These are phyloP conservation scores for Candida jianshihensis DNA, from an alignment of 805 yeast species.

Conservation along the genomic window DNA sequence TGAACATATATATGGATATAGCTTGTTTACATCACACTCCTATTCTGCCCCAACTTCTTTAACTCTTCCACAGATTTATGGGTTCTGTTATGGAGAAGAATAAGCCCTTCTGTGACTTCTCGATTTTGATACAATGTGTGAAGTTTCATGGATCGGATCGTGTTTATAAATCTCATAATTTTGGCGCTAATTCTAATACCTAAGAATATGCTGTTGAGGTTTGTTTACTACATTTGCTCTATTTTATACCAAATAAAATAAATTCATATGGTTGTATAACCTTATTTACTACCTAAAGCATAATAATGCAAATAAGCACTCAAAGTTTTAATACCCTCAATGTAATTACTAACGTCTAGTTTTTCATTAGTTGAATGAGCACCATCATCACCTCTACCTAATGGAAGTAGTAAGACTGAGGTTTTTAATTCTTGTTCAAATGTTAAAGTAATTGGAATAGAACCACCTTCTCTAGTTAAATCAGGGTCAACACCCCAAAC, in stretches of 20 bases:
- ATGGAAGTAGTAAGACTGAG: conserved; percentile 83
- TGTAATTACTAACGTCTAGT: conserved; percentile 79
- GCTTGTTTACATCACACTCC: conserved; percentile 33
- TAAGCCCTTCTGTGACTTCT: conserved; percentile 36
- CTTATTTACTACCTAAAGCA: conserved; percentile 30
- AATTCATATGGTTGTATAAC: too few relatives aligned
- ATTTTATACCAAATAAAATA: too few relatives aligned
- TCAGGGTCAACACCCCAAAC: conserved; percentile 97
- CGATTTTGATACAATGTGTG: conserved; percentile 43
- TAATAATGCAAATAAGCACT: conserved; percentile 91
- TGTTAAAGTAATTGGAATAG: conserved; percentile 93
- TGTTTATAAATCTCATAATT: conserved; percentile 22
- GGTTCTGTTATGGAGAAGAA: conserved; percentile 62
- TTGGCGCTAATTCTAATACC: neutral
- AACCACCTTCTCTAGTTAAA: conserved; percentile 98
- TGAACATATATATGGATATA: neutral
- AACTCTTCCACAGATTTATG: conserved; percentile 39
- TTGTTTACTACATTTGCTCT: neutral
- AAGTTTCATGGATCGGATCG: conserved; percentile 37
- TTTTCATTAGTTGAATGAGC: conserved; percentile 98
- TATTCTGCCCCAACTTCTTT: conserved; percentile 55
- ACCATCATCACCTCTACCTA: conserved; percentile 99
- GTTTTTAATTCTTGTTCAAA: conserved; percentile 85
- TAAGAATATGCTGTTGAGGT: neutral
- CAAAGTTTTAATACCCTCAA: conserved; percentile 89